Base-by-base conservation (phyloP, 164 flowering plant genomes). In the Vitis cinerea region DNA sequence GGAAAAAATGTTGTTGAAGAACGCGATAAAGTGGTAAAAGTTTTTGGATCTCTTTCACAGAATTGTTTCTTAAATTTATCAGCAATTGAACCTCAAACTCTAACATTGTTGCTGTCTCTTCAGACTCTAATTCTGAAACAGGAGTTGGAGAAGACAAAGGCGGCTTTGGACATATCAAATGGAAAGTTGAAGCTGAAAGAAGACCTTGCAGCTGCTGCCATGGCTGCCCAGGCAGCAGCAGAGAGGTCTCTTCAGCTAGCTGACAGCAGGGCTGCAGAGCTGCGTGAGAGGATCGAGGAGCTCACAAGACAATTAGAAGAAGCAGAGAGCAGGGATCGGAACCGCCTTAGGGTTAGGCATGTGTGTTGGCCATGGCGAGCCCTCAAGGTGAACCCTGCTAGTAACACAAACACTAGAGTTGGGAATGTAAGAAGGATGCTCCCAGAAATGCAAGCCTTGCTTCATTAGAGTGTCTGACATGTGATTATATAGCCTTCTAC, bases 291-390 rank as follows among this genome's bases (percentile, higher is more conserved):
- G 56, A 81, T 91, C 12, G 91, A 91, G 79, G 95, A 88, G 72
- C 75, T 93, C 23, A 82, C 86, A 1, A 82, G 76, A 71, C 93
- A 87, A 68, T 16, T 91, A 19, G 97, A 91, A 80, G 92, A 86
- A 66, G 82, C 81, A 50, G 95, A 89, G 14, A 74, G 71, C 62
- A 78, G 67, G 64, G 85, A 81, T 14, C 37, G 73, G 7, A 72
- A 49, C 14, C 77, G 81, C 16, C 74, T 71, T 15, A 84, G 73
- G 59, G 75, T 78, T 23, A 84, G 94, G 59, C 88, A 75, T 58
- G 67, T 89, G 9, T 91, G 97, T 77, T 91, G 98, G 97, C 97
- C 97, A 16, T 89, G 90, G 90, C 77, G 69, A 61, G 74, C 71
- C 10, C 64, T 86, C 52, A 78, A 69, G 52, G 51, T 72, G 47